Evolutionary conservation across 768 basidiomycete species (phyloP), one percentile per base, ranked within the genome.

Genomic region (Lentinula edodes): DNA sequence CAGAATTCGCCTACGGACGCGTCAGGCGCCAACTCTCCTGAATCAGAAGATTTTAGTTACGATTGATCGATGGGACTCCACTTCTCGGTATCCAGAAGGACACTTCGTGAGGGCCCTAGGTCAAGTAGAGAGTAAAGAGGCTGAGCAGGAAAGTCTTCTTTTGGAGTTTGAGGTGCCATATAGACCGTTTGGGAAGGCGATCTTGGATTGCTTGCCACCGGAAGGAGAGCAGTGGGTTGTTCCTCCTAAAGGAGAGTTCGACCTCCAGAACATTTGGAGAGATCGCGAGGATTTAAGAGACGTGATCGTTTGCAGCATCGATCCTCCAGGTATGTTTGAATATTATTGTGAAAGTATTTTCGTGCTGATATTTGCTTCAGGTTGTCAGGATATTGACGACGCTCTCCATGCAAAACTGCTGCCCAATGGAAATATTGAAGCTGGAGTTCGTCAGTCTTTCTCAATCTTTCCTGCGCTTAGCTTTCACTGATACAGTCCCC

Each of bases 331-430:
- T 92, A 63, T 56, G 79, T 13, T 32, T 18, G 28, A 62, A 61
- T 10, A 10, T 38, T 16, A 58, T 16, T 6, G 9, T 20, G 12
- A 5, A 28, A 8, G 15, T 28, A 58, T 16, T 43, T 2, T 1
- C 45, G 9, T 35, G 7, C 18, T 54, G 32, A 36, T 56, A 55
- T 9, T 23, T 18, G 5, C 61, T 45, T 1, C 61, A 95, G 95
- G 86, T 51, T 98, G 97, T 75, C 93, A 96, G 68, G 97, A 99
- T 75, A 99, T 99, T 16, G 97, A 99, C 68, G 97, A 99, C 72
- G 97, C 97, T 0, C 76, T 99, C 13, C 97, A 99, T 72, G 97
- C 96, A 13, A 81, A 89, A 46, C 80, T 74, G 34, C 75, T 99
- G 18, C 87, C 93, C 0, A 96, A 95, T 67, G 96, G 96, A 2